Percentiles rank a stretch among this genome's conserved stretches.
phyloP scores from a whole-genome alignment of 2,329 filamentous ascomycete genomes.

The Aaosphaeria arxii region DNA sequence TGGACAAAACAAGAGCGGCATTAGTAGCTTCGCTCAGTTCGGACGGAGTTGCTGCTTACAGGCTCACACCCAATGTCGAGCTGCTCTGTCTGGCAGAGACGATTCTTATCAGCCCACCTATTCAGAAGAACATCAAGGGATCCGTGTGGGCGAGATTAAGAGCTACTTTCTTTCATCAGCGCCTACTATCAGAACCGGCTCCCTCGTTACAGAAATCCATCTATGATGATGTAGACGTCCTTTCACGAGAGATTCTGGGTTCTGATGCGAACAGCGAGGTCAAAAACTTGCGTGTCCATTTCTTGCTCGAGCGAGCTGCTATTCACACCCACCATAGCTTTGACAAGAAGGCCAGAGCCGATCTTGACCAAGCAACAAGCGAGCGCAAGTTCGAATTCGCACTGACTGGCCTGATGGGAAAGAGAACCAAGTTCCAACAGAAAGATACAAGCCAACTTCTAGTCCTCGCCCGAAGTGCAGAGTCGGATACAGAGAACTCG shows the following conservation, averaged over 20 bases:
- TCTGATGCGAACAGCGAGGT: constrained; percentile 16
- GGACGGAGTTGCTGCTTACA: constrained; percentile 85
- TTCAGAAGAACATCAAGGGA: constrained; percentile 43
- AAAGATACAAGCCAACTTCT: constrained; percentile 84
- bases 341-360: constrained; percentile 69
- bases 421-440: constrained; percentile 76
- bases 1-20: constrained; percentile 45
- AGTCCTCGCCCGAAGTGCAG: constrained; percentile 76
- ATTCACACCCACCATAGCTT: constrained; percentile 81
- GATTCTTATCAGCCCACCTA: constrained; percentile 49
- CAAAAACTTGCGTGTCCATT: constrained; percentile 52
- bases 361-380: constrained; percentile 65
- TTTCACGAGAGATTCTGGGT: constrained; percentile 46
- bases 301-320: constrained; percentile 77
- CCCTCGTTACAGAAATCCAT: constrained; percentile 59
- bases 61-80: constrained; percentile 78
- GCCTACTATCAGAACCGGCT: constrained; percentile 62
- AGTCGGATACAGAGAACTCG: constrained; percentile 7
- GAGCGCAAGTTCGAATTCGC: constrained; percentile 75
- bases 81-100: constrained; percentile 74
- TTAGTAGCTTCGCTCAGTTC: constrained; percentile 69
- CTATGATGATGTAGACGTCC: constrained; percentile 56
- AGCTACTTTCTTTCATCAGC: constrained; percentile 70
- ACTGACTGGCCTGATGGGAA: constrained; percentile 82
- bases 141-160: constrained; percentile 66